Evolutionary conservation across 371 early-diverging fungal species (phyloP), one percentile per base, ranked within the genome.

Genomic region (Circinella umbellata): DNA sequence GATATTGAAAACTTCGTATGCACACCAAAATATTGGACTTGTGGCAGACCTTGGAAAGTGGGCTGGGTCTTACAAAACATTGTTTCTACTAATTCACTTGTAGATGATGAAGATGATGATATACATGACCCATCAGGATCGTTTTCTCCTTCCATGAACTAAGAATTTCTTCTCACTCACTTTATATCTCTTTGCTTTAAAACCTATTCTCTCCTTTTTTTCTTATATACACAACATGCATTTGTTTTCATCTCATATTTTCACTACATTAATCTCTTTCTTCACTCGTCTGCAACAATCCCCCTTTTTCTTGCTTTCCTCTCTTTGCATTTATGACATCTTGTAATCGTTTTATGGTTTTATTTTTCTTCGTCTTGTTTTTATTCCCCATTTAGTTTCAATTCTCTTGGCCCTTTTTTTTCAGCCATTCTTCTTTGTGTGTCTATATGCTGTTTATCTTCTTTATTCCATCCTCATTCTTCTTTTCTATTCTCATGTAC

Each of bases 1-100:
- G 77, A 81, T 36, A 84, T 84, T 38, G 84, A 80, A 69, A 72
- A 74, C 65, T 81, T 84, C 63, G 70, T 73, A 37, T 84, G 84
- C 62, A 76, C 65, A 35, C 84, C 84, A 27, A 84, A 84, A 57
- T 80, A 81, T 37, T 84, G 84, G 84, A 61, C 66, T 13, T 84
- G 84, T 63, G 79, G 80, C 14, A 66, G 73, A 38, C 77, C 76
- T 15, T 84, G 84, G 84, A 80, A 81, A 49, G 82, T 81, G 1
- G 81, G 84, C 36, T 84, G 84, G 84, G 81, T 84, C 7, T 62
- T 82, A 38, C 77, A 78, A 60, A 67, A 68, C 64, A 57, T 18
- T 7, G 35, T 6, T n/a, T 57, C 57, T 11, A 57, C 57, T 14
- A 60, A 69, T 42, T 42, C 42, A 35, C 64, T 62, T 14, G 72